A percentile compares a stretch with the other conserved stretches of the same genome.
Conservation (phyloP, 768 basidiomycete species). For the Leccinum disarticulatum region DNA sequence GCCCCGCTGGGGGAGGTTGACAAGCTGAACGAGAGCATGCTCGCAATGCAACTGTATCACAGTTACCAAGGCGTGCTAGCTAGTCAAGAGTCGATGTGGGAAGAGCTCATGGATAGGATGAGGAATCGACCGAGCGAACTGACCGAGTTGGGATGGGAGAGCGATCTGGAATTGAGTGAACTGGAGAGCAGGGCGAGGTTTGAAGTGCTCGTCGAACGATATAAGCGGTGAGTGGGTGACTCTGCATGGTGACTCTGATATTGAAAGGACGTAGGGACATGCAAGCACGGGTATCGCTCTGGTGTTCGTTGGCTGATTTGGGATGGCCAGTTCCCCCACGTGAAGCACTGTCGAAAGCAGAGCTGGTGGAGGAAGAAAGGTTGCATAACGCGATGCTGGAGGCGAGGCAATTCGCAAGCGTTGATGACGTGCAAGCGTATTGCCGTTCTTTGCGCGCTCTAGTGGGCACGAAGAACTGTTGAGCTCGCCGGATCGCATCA, state of each 20-base stretch:
- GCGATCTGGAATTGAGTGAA: slow-evolving; percentile 60
- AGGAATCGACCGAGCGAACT: slow-evolving; percentile 56
- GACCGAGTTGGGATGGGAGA: slow-evolving; percentile 66
- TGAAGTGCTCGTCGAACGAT: slow-evolving; percentile 58
- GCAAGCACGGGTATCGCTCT: slow-evolving; percentile 60
- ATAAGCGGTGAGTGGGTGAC: slow-evolving; percentile 44
- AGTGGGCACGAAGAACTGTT: slow-evolving; percentile 52
- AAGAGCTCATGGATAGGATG: slow-evolving; percentile 63
- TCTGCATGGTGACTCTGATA: background rate
- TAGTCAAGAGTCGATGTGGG: slow-evolving; percentile 78
- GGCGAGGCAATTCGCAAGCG: slow-evolving; percentile 50
- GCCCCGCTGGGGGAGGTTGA: slow-evolving; percentile 44
- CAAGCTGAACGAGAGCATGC: slow-evolving; percentile 54
- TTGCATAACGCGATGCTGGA: slow-evolving; percentile 60
- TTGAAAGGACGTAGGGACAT: slow-evolving; percentile 50
- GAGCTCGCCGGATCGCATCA: slow-evolving; percentile 3
- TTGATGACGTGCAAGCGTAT: slow-evolving; percentile 51
- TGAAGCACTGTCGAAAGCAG: slow-evolving; percentile 66
- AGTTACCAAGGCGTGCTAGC: slow-evolving; percentile 62
- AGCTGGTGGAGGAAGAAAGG: slow-evolving; percentile 66
- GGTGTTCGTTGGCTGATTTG: slow-evolving; percentile 59
- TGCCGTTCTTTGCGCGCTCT: slow-evolving; percentile 62
- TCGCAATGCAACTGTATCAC: slow-evolving; percentile 70
- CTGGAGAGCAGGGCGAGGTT: slow-evolving; percentile 57
- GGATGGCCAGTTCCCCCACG: slow-evolving; percentile 60